Evolutionary conservation across 2,329 filamentous ascomycete genomes (phyloP).

Genomic region (Aspergillus latus): DNA sequence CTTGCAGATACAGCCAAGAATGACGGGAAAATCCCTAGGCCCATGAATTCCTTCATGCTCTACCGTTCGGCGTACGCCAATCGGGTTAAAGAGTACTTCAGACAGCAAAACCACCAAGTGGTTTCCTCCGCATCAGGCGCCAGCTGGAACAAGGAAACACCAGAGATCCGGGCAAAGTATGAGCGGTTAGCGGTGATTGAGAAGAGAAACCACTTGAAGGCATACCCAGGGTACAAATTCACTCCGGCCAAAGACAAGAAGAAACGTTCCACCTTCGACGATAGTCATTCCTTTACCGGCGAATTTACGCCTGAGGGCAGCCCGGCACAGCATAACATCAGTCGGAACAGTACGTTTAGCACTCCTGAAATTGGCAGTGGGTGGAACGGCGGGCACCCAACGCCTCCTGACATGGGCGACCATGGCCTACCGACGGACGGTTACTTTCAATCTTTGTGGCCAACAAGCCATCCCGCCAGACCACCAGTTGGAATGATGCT

Average conservation of each 20-base stretch:
- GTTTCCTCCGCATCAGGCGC: conserved; percentile 84
- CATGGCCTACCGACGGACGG: conserved; percentile 20
- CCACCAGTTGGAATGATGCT: conserved; percentile 49
- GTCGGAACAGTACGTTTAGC: conserved; percentile 26
- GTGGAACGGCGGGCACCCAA: conserved; percentile 35
- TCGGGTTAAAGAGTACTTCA: conserved; percentile 75
- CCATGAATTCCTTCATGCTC: conserved; percentile 98
- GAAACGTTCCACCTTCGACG: conserved; percentile 48
- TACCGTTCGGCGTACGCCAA: conserved; percentile 93
- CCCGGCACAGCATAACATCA: conserved; percentile 23
- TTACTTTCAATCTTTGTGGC: conserved; percentile 52
- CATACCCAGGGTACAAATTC: conserved; percentile 93
- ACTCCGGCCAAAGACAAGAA: conserved; percentile 67
- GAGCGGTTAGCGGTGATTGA: conserved; percentile 77
- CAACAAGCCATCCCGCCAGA: conserved; percentile 53
- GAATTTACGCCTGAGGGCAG: conserved; percentile 18
- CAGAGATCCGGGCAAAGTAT: conserved; percentile 71
- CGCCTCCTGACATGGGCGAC: conserved; percentile 34
- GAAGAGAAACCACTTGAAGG: conserved; percentile 76
- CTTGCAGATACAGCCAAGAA: conserved; percentile 68
- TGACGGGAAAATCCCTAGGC: conserved; percentile 77
- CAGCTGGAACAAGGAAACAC: conserved; percentile 80
- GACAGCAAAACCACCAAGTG: conserved; percentile 88
- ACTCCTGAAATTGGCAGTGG: conserved; percentile 31
- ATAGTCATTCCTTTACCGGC: conserved; percentile 29